Evolutionary conservation across 345 rosid species (phyloP), one percentile per base, ranked within the genome.

Genomic region (Firmiana major): DNA sequence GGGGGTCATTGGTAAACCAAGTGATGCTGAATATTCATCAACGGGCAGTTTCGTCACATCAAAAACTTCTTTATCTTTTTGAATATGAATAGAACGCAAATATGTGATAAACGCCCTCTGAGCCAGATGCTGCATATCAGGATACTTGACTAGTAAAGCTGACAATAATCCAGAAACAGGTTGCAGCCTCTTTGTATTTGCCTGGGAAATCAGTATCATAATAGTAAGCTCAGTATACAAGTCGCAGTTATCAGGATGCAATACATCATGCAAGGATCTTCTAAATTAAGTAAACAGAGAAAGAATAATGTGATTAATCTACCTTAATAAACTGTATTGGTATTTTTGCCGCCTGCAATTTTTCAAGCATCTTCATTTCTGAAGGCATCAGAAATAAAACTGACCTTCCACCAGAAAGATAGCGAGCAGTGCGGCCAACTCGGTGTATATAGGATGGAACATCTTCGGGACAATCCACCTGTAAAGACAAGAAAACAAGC

Each of bases 361-460:
- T 93, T 79, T 93, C 97, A 36, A 93, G 84, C 98, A 96, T 96
- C 88, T 92, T 88, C 87, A 85, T 87, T 82, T 96, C 99, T 6
- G 99, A 92, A 75, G 99, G 98, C 77, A 80, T 82, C 80, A 96
- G 79, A 87, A 96, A 96, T 78, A 96, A 83, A 72, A 92, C 87
- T 0, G 98, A 93, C 77, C 87, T 90, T 79, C 99, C 99, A 42
- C 85, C 84, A 40, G 93, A 83, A 55, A 73, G 79, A 84, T 89
- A 90, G 45, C 99, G 94, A 74, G 99, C 99, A 22, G 99, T 96
- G 36, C 98, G 97, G 63, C 99, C 99, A 82, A 91, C 99, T 82
- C 99, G 92, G 80, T 96, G 97, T 76, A 93, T 92, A 90, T 96
- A 96, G 69, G 97, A 88, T 72, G 90, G 87, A 78, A 91, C 97